Percentiles rank a stretch among this genome's conserved stretches.
These are phyloP conservation scores for Sugiyamaella marilandica DNA, from an alignment of 805 yeast species.

Conservation along the genomic window DNA sequence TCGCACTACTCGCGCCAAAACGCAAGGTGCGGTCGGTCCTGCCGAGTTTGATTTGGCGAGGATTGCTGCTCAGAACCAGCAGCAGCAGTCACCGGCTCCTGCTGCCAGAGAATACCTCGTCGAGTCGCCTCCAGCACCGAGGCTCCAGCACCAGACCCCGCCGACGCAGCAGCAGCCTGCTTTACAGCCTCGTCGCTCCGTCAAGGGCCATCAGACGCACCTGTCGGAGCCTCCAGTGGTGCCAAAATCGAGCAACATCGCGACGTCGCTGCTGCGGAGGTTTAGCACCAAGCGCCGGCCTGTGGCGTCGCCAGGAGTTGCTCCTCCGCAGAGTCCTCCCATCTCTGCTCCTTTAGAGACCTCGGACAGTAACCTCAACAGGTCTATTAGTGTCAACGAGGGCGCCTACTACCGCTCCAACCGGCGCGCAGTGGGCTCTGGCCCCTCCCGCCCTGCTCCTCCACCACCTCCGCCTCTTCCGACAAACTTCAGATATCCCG, in stretches of 20 bases:
- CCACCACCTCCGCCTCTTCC: slow-evolving; percentile 18
- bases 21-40: slow-evolving; percentile 12
- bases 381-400: slow-evolving; percentile 21
- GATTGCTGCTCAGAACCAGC: background rate
- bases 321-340: slow-evolving; percentile 1
- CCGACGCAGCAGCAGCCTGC: slow-evolving; percentile 4
- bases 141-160: background rate
- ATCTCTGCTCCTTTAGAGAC: slow-evolving; percentile 4
- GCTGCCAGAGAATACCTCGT: background rate
- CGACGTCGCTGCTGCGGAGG: slow-evolving; percentile 21
- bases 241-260: slow-evolving; percentile 11
- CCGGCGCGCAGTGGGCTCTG: slow-evolving; percentile 22
- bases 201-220: slow-evolving; percentile 13
- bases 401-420: slow-evolving; percentile 15
- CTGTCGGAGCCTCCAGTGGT: slow-evolving; percentile 14
- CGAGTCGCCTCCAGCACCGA: background rate
- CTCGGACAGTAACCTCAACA: slow-evolving; percentile 3
- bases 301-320: background rate
- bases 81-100: background rate
- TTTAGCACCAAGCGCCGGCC: slow-evolving; percentile 20
- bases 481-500: slow-evolving; percentile 16
- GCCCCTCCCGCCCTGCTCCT: slow-evolving; percentile 8
- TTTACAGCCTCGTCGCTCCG: slow-evolving; percentile 5
- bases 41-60: slow-evolving; percentile 5
- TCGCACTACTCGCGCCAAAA: slow-evolving; percentile 12